Base-by-base conservation (phyloP, 176 grass and related monocot genomes). In the Oropetium thomaeum region DNA sequence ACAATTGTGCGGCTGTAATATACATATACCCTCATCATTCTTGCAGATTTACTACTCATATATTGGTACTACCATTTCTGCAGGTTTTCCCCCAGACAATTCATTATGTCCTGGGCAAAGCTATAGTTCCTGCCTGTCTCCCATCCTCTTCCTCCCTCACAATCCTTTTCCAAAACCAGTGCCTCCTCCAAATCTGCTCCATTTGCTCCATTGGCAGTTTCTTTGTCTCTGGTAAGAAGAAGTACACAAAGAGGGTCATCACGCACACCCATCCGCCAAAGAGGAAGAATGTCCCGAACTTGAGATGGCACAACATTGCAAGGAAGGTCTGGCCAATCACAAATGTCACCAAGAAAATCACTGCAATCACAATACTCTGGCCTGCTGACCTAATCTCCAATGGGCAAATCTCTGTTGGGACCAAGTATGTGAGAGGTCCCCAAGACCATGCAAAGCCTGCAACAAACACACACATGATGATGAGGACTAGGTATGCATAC, bases 191-290 rank as follows among this genome's bases (percentile, higher is more conserved):
- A 10, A 96, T 67, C 71, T 96, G 92, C 9, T 96, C 92, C 92
- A 96, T 96, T 69, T 91, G 88, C 86, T 96, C 92, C 86, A 96
- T 78, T 14, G 92, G 83, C 47, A 91, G 69, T 49, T 87, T 67
- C 89, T 91, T 96, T 0, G 92, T 96, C 86, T 96, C 92, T 17
- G 89, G 86, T 70, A 96, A 65, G 80, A 96, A 82, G 29, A 91
- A 75, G 55, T 87, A 96, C 0, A 91, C 80, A 11, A 96, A 87
- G 32, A 88, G 10, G 8, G 92, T 96, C 92, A 96, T 96, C 34
- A 77, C 20, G 8, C 80, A 80, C 5, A 96, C 80, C 83, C 89
- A 91, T 20, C 62, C 85, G 0, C 80, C 88, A 12, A 96, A 96
- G 16, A 96, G 75, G 68, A 96, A 89, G 85, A 96, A 96, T 2